Evolutionary conservation across 176 grass and related monocot species (phyloP), one percentile per base, ranked within the genome.

Genomic region (Pontederia paniculata): DNA sequence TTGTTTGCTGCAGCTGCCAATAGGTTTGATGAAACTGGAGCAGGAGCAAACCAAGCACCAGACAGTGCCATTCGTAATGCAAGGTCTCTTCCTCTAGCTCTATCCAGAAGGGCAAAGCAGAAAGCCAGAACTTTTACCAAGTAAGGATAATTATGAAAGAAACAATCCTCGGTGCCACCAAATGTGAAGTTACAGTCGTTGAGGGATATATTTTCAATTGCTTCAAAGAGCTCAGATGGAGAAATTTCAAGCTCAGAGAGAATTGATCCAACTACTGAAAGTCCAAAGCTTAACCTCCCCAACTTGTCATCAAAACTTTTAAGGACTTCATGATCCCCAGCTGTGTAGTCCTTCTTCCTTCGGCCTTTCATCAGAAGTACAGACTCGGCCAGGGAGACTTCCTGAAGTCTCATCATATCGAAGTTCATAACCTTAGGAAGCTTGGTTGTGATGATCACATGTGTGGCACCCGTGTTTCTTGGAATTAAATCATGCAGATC

Each of bases 401-500:
- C 75, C 4, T 83, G 86, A 13, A 98, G 48, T 22, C 91, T 82
- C 86, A 98, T 84, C 12, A 75, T 86, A 16, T 98, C 94, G 9
- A 84, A 80, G 63, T 78, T 98, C 73, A 93, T 90, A 48, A 93
- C 86, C 1, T 80, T 82, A 42, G 83, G 52, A 20, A 98, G 79
- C 17, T 75, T 58, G 6, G 87, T 93, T 10, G 94, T 98, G 28
- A 98, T 9, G 51, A 98, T 76, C 31, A 98, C 78, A 71, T 98
- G 81, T 0, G 83, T 91, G 12, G 94, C 77, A 5, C 94, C 94
- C 0, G 87, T 93, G 51, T 93, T 98, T 63, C 94, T 77, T 14
- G 94, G 83, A 52, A 98, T 93, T 56, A 98, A 82, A 78, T 93
- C 94, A 77, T 98, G 83, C 45, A 98, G 87, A 54, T 98, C 83